These are phyloP conservation scores for Cynanchum wilfordii DNA, from an alignment of 257 asterid genomes.

Conservation along the genomic window DNA sequence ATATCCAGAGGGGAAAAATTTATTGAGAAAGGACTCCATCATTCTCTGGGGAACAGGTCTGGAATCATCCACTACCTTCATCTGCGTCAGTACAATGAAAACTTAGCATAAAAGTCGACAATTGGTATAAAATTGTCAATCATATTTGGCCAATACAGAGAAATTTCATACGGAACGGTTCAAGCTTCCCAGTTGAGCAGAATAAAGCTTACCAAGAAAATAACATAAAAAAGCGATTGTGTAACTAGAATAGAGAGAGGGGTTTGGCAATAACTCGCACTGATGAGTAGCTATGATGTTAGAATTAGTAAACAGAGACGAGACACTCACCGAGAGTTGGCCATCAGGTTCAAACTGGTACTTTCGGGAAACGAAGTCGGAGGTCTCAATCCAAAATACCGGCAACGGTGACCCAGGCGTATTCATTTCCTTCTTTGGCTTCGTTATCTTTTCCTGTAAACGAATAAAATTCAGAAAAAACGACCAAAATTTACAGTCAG, in stretches of 20 bases:
- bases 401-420: conserved; percentile 34
- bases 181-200: neutral
- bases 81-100: conserved; percentile 37
- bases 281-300: neutral
- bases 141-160: neutral
- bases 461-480: conserved; percentile 2
- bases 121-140: neutral
- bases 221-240: neutral
- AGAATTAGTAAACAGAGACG: conserved; percentile 2
- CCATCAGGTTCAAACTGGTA: conserved; percentile 77
- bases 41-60: conserved; percentile 61
- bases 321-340: conserved; percentile 59
- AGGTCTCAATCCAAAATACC: conserved; percentile 76
- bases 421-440: conserved; percentile 36
- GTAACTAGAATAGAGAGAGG: neutral
- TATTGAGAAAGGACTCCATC: conserved; percentile 65
- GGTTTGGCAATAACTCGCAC: neutral
- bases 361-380: conserved; percentile 60
- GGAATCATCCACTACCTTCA: conserved; percentile 65
- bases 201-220: neutral
- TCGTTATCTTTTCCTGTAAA: conserved; percentile 52
- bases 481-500: neutral
- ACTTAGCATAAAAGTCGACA: neutral
- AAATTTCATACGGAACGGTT: too few relatives aligned
- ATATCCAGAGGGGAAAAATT: conserved; percentile 91